Base-by-base conservation (phyloP, 768 basidiomycete genomes). In the Leccinum variicolor region DNA sequence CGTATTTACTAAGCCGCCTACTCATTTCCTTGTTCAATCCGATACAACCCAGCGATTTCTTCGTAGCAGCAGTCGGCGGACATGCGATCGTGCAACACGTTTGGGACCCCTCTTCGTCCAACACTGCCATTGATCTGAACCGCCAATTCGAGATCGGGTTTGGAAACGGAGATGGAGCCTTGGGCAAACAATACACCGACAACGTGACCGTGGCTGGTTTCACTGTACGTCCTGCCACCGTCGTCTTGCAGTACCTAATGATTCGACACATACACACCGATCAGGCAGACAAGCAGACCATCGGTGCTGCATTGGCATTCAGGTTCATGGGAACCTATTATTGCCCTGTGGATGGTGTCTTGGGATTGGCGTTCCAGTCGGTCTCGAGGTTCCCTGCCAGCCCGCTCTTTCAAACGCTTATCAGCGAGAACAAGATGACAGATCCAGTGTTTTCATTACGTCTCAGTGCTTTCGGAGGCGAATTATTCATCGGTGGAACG, bases 201-300 rank as follows among this genome's bases (percentile, higher is more conserved):
- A 41, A 4, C 10, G 39, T 41, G 39, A 41, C n/a, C 5, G 4
- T 41, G n/a, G 39, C 9, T 41, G n/a, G 39, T n/a, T 5, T 41
- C 10, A 41, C 39, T 3, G 39, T 41, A 41, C 4, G 39, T 41
- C 39, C n/a, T 41, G 10, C 39, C 10, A 41, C 4, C n/a, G 3
- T 39, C n/a, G 10, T 31, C 29, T 31, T 31, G 11, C 29, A 11
- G 29, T 11, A 31, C n/a, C 36, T 45, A 52, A 21, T 19, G 41
- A 52, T 48, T 43, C 13, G 4, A 10, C 9, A 10, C 33, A 4
- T 3, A 11, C 34, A 23, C 63, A 48, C 29, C 10, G 7, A 25
- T 3, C 11, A 9, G 17, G 21, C 10, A 11, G 14, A 28, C 1
- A 61, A 57, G 60, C 61, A 61, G 26, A 61, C 62, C 33, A 14